Evolutionary conservation across 306 rosid species (phyloP).

Genomic region (Cicer cuneatum): DNA sequence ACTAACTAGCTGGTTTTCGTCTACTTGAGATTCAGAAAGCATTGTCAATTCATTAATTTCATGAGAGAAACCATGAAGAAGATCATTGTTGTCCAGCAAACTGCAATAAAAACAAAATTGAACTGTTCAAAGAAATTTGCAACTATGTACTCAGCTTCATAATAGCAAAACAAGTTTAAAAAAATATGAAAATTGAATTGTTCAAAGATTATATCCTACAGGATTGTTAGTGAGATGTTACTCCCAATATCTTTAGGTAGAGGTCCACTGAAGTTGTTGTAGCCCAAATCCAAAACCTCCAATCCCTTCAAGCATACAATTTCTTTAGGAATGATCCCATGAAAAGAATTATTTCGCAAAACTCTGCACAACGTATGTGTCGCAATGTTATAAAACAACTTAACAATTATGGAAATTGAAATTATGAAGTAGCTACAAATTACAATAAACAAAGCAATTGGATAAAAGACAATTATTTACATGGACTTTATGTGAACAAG

Average conservation of each 20-base stretch:
- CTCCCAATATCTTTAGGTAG: slow-evolving; percentile 72
- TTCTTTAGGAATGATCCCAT: slow-evolving; percentile 70
- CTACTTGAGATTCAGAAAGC: slow-evolving; percentile 81
- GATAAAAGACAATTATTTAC: slow-evolving; percentile 53
- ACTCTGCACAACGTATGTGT: slow-evolving; percentile 57
- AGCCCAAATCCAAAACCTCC: slow-evolving; percentile 92
- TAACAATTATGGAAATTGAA: slow-evolving; percentile 22
- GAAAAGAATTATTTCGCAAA: slow-evolving; percentile 83
- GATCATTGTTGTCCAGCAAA: slow-evolving; percentile 77
- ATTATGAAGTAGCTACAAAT: not conserved
- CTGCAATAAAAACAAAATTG: slow-evolving; percentile 55
- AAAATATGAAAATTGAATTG: slow-evolving; percentile 21
- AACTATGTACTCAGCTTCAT: slow-evolving; percentile 5
- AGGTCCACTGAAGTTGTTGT: slow-evolving; percentile 73
- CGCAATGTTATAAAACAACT: slow-evolving; percentile 34
- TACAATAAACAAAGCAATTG: slow-evolving; percentile 12
- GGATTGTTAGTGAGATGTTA: slow-evolving; percentile 65
- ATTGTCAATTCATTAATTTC: slow-evolving; percentile 60
- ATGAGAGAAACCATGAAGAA: slow-evolving; percentile 67
- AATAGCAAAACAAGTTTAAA: slow-evolving; percentile 19
- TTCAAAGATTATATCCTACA: slow-evolving; percentile 62
- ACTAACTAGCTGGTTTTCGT: slow-evolving; percentile 59
- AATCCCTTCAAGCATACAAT: slow-evolving; percentile 68
- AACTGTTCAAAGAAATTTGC: slow-evolving; percentile 4
- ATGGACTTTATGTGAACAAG: slow-evolving; percentile 79